Base-by-base conservation (phyloP, 2,329 filamentous ascomycete genomes). In the Arthrinium puccinioides region DNA sequence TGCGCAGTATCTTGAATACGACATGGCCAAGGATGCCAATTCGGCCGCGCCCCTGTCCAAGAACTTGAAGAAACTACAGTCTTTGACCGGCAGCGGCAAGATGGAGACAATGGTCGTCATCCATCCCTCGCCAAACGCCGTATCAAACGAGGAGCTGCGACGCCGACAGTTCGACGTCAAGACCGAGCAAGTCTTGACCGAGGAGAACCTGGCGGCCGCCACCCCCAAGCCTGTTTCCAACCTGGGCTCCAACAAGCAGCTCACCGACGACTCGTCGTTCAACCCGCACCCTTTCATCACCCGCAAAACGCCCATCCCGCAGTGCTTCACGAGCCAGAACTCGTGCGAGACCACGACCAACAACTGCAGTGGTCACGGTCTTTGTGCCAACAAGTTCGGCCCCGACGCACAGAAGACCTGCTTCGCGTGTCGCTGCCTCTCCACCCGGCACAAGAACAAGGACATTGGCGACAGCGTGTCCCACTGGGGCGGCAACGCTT, bases 401-500 rank as follows among this genome's bases (percentile, higher is more conserved):
- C 54, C 45, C 8, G 59, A 60, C 9, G 59, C 56, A 40, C 58
- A 51, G 31, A 49, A 60, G 9, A 62, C 68, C 23, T 97, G 90
- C 74, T 97, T 82, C 57, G 70, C 75, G 40, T 98, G 92, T 69
- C 67, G 69, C 45, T 98, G 92, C 66, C 65, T 68, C 37, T 64
- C 74, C 28, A 84, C 79, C 2, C 61, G 71, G 14, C 58, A 69
- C 37, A 59, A 66, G 35, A 56, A 56, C 29, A 61, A 59, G 21
- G 60, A 66, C 23, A 66, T 70, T 36, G 66, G 70, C 30, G 58
- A 59, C n/a, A 69, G 63, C 13, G 66, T 72, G 25, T 79, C 79
- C 60, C 73, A 81, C 55, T 97, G 88, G 87, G 90, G 81, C 34
- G 92, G 92, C 13, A 69, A 78, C 25, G 82, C 84, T 32, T 98